Evolutionary conservation across 2,329 filamentous ascomycete genomes (phyloP).

Genomic region (Colletotrichum aenigma): DNA sequence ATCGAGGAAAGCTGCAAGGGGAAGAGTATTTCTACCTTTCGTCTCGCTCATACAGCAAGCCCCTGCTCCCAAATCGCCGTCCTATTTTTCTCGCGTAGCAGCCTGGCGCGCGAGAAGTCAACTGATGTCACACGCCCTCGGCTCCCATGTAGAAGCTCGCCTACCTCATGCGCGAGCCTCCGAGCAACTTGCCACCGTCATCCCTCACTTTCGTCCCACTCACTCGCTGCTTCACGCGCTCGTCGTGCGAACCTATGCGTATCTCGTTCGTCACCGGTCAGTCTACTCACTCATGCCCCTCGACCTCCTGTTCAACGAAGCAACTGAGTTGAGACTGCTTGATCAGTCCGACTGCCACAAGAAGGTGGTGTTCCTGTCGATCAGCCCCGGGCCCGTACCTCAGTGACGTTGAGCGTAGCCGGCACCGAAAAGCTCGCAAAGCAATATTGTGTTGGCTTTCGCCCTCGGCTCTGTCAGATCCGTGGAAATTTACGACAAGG

Average conservation of each 20-base stretch:
- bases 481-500: neutral
- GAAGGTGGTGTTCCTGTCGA: no score
- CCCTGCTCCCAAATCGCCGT: neutral
- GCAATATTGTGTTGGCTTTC: neutral
- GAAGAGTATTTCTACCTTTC: no score
- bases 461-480: neutral
- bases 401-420: accelerated
- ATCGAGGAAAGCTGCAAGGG: neutral
- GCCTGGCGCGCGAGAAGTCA: no score
- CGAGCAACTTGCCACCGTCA: no score
- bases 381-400: neutral
- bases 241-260: neutral
- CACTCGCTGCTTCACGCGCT: neutral
- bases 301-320: no score
- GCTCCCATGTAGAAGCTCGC: no score
- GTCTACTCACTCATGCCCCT: no score
- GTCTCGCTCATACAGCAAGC: accelerated
- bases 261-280: no score
- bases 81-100: no score
- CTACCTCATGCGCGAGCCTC: no score
- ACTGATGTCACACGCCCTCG: no score
- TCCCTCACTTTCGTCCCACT: neutral
- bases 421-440: neutral
- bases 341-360: no score
- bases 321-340: accelerated